Percentiles rank a stretch among this genome's conserved stretches.
Conservation (phyloP, 352 stramenopile species). For the Pythium volutum region DNA sequence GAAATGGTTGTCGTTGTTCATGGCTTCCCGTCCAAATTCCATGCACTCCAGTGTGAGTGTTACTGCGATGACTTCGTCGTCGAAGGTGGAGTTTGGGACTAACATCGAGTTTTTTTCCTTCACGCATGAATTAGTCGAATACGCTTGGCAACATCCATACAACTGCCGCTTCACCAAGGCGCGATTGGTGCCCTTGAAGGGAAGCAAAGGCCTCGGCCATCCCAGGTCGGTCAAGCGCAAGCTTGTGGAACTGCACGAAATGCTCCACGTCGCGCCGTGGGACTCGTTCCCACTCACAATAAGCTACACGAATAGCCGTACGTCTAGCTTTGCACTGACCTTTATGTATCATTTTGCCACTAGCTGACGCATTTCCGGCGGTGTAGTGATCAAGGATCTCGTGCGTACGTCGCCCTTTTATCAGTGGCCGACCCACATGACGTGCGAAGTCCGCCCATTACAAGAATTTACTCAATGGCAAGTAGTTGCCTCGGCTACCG, state of each 20-base stretch:
- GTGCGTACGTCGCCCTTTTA: constrained; percentile 38
- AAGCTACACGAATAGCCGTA: constrained; percentile 47
- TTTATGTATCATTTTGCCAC: background rate
- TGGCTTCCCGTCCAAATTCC: constrained; percentile 72
- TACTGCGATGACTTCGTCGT: background rate
- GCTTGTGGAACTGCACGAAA: constrained; percentile 61
- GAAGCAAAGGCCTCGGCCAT: constrained; percentile 37
- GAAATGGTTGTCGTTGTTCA: constrained; percentile 74
- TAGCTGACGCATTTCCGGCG: background rate
- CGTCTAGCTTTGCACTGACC: background rate
- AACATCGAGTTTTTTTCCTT: background rate
- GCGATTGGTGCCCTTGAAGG: constrained; percentile 32
- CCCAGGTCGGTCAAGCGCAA: constrained; percentile 67
- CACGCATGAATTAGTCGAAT: constrained; percentile 49
- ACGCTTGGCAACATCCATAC: constrained; percentile 71
- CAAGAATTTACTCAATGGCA: constrained; percentile 21
- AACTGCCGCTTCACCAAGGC: constrained; percentile 49
- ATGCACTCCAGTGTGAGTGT: constrained; percentile 68
- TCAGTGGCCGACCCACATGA: constrained; percentile 30
- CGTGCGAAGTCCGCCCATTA: constrained; percentile 36
- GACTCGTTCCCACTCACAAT: constrained; percentile 40
- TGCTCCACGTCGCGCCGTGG: constrained; percentile 59
- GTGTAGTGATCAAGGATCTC: constrained; percentile 30
- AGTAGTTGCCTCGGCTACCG: background rate
- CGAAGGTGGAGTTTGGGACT: background rate